Evolutionary conservation across 257 asterid genomes (phyloP).

Genomic region (Solanum gandarillasii): DNA sequence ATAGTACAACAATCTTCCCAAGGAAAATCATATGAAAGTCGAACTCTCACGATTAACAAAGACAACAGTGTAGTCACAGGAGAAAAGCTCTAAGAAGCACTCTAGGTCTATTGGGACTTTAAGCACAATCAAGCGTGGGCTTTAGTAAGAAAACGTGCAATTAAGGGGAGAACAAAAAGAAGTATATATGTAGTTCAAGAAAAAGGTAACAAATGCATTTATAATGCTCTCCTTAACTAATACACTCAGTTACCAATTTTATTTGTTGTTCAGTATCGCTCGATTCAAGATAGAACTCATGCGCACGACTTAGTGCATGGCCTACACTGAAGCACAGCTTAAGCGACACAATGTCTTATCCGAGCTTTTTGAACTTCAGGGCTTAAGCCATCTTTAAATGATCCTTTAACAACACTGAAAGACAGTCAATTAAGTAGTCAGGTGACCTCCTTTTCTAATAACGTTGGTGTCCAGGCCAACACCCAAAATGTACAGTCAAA

Average conservation of each 20-base stretch:
- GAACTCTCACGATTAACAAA: neutral
- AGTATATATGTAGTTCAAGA: neutral
- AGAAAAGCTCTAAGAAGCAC: neutral
- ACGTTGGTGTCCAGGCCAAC: neutral
- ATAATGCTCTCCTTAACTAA: neutral
- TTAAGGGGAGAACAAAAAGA: neutral
- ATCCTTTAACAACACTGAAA: neutral
- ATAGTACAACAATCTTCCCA: neutral
- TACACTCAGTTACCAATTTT: neutral
- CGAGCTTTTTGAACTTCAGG: neutral
- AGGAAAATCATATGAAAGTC: neutral
- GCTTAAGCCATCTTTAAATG: neutral
- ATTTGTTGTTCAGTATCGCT: neutral
- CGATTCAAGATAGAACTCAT: neutral
- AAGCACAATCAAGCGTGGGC: neutral
- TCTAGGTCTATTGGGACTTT: neutral
- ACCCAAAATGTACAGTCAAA: neutral
- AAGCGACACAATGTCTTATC: neutral
- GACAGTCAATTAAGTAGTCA: neutral
- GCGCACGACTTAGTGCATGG: neutral
- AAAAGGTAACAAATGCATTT: neutral
- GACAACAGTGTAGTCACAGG: neutral
- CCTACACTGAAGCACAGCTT: neutral
- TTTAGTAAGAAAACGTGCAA: neutral
- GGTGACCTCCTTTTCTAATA: neutral